Conservation (phyloP, 495 filamentous ascomycete genomes). For the Penicillium egyptiacum region DNA sequence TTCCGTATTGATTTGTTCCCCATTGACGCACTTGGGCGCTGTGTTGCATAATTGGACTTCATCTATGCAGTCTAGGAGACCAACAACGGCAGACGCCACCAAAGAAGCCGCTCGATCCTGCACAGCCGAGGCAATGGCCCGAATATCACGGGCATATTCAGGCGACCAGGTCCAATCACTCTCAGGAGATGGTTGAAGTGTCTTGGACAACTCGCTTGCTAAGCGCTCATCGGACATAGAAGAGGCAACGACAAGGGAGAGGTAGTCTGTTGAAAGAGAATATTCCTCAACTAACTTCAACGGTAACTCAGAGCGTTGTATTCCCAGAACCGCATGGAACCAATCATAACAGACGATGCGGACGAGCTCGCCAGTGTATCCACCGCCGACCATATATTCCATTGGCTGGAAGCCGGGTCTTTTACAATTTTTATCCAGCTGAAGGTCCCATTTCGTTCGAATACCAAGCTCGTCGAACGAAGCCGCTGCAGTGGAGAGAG, state of each 20-base stretch:
- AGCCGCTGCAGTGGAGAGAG: constrained; percentile 62
- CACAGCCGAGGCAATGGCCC: constrained; percentile 56
- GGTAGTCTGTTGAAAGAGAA: constrained; percentile 63
- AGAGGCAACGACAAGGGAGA: constrained; percentile 57
- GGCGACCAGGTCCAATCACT: constrained; percentile 55
- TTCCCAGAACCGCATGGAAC: constrained; percentile 40
- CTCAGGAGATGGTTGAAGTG: constrained; percentile 46
- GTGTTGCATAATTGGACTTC: constrained; percentile 46
- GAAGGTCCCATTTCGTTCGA: constrained; percentile 64
- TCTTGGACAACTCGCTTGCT: constrained; percentile 43
- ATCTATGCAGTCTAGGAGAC: constrained; percentile 59
- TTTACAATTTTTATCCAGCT: constrained; percentile 59
- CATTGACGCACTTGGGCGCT: not conserved
- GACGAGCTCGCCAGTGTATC: constrained; percentile 72
- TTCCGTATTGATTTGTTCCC: not conserved
- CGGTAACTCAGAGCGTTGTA: constrained; percentile 41
- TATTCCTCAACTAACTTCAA: constrained; percentile 49
- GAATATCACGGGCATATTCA: constrained; percentile 52
- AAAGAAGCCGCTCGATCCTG: constrained; percentile 63
- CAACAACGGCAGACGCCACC: constrained; percentile 63
- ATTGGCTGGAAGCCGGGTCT: constrained; percentile 75
- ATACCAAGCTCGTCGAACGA: constrained; percentile 59
- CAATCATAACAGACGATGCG: constrained; percentile 65
- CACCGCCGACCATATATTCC: constrained; percentile 76
- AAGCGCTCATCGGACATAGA: constrained; percentile 37